Base-by-base conservation (phyloP, 345 rosid species). In the Pseudoturritis turrita region DNA sequence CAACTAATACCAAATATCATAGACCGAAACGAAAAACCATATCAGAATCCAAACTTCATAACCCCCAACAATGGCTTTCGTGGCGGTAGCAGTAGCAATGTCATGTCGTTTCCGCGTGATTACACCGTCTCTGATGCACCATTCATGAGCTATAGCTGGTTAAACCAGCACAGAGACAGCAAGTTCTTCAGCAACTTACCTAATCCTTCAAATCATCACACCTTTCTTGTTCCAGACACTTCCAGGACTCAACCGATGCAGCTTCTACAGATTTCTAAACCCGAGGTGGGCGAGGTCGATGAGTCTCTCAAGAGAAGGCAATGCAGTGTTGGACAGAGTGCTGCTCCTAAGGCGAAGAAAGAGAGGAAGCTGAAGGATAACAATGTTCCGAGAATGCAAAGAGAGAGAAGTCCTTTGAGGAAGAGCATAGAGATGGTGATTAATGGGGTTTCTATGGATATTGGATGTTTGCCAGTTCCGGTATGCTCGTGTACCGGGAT, bases 401-500 rank as follows among this genome's bases (percentile, higher is more conserved):
- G 68, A 46, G 79, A 52, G 36, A 72, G 88, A 83, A 81, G 87
- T 90, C 59, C 83, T 77, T 37, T 90, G 86, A 90, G 84, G 83
- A 90, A 86, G 84, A 86, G 84, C 52, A 58, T 87, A 86, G 91
- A 89, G 33, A 82, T 93, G 59, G 88, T 83, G 14, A 86, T 93
- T 3, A 93, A 93, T 77, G 97, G 96, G 18, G 83, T 87, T 65
- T 84, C 82, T 47, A 86, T 90, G 90, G 98, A 93, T 78, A 89
- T 90, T 43, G 86, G 96, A 0, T 83, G 86, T 52, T 85, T 93
- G 67, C 96, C 97, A 0, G 90, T 89, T 60, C 98, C 98, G 0
- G 89, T 89, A 19, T 94, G 98, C 81, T 85, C 98, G 0, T 93
- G 98, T 71, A 93, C 98, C 21, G 96, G 97, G 60, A 43, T 73